Evolutionary conservation across 2,329 filamentous ascomycete species (phyloP).

Genomic region (Neospermospora avenae): DNA sequence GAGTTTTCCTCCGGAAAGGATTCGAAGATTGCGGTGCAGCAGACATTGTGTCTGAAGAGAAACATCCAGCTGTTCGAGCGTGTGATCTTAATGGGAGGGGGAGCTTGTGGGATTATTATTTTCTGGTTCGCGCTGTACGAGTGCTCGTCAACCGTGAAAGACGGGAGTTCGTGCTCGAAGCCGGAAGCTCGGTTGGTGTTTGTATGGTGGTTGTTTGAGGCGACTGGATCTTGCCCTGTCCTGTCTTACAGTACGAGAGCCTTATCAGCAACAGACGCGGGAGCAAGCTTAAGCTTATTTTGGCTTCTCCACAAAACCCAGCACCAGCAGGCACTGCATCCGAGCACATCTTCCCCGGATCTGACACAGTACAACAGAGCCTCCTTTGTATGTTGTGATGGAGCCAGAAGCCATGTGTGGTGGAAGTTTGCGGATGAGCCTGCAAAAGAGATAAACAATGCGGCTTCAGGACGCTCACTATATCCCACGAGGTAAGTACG

Average conservation of each 20-base stretch:
- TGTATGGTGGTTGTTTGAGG: no score
- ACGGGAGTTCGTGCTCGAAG: not conserved
- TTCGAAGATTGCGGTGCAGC: constrained; percentile 33
- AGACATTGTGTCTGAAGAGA: constrained; percentile 27
- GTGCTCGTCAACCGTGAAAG: constrained; percentile 8
- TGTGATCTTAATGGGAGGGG: no score
- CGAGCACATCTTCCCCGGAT: not conserved
- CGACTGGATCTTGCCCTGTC: constrained; percentile 10
- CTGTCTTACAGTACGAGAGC: no score
- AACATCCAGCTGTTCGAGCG: constrained; percentile 17
- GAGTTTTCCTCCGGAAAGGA: constrained; percentile 35
- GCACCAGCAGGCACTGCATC: not conserved
- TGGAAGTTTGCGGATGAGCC: not conserved
- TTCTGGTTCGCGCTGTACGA: constrained; percentile 6
- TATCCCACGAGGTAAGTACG: not conserved
- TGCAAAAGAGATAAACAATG: not conserved
- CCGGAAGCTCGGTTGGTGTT: constrained; percentile 9
- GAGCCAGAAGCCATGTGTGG: no score
- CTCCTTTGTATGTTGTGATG: no score
- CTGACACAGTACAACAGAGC: no score
- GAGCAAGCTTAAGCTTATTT: constrained; percentile 11
- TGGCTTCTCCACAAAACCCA: constrained; percentile 6
- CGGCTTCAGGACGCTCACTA: not conserved
- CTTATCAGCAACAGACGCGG: constrained; percentile 6
- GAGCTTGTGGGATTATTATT: constrained; percentile 9